phyloP scores from a whole-genome alignment of 768 basidiomycete species.

The Psilocybe tampanensis region DNA sequence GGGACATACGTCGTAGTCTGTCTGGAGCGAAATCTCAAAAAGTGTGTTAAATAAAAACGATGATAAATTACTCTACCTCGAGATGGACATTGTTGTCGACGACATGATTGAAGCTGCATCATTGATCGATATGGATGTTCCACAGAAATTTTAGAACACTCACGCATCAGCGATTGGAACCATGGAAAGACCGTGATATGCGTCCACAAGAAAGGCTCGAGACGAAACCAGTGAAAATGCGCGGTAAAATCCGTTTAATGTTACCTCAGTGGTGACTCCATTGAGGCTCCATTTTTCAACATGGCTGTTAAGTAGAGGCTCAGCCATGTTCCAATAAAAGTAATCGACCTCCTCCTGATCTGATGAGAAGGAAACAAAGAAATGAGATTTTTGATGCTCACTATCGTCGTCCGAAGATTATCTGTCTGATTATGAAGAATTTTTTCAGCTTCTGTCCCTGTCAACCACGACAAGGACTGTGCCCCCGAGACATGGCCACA shows the following conservation, averaged over 20 bases:
- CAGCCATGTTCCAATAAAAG: constrained; percentile 39
- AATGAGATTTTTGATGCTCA: constrained; percentile 14
- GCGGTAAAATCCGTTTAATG: constrained; percentile 46
- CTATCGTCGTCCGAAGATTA: constrained; percentile 22
- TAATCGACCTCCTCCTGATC: constrained; percentile 33
- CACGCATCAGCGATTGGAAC: constrained; percentile 86
- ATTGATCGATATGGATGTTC: too few relatives aligned
- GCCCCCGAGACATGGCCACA: constrained; percentile 33
- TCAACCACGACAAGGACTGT: constrained; percentile 33
- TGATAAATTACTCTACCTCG: constrained; percentile 50
- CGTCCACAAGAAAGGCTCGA: constrained; percentile 82
- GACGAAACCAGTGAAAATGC: constrained; percentile 74
- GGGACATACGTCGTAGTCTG: constrained; percentile 73
- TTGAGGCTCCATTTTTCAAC: constrained; percentile 13
- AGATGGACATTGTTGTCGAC: constrained; percentile 73
- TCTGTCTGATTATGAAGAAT: constrained; percentile 22
- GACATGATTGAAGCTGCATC: constrained; percentile 69
- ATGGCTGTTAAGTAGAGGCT: constrained; percentile 30
- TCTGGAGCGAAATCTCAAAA: constrained; percentile 38
- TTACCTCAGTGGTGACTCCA: constrained; percentile 18
- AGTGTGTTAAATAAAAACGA: background rate
- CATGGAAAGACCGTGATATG: constrained; percentile 79
- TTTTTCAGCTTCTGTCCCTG: constrained; percentile 43
- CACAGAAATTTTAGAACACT: constrained; percentile 30
- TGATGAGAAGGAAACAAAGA: background rate